phyloP scores from a whole-genome alignment of 2,329 filamentous ascomycete genomes.

The Paraconiothyrium sp. region DNA sequence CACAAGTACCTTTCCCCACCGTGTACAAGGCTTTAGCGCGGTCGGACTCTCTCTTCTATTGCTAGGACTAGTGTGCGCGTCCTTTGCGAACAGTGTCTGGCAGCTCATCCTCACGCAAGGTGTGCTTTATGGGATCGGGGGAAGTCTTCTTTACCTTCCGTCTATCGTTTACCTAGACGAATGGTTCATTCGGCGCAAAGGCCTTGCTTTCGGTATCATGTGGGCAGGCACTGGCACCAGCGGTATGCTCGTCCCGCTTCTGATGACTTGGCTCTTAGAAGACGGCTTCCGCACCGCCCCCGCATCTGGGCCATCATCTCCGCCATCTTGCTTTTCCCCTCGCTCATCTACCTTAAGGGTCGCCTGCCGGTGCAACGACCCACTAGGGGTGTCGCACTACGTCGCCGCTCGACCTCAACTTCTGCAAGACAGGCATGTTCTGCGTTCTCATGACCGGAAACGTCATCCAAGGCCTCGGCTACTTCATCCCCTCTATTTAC shows the following conservation, averaged over 20 bases:
- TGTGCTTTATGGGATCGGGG: conserved; percentile 52
- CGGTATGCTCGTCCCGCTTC: conserved; percentile 56
- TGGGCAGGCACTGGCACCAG: conserved; percentile 56
- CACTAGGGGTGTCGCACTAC: conserved; percentile 24
- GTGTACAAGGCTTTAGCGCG: conserved; percentile 36
- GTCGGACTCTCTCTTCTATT: conserved; percentile 44
- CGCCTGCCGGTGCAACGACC: conserved; percentile 47
- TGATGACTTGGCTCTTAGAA: conserved; percentile 50
- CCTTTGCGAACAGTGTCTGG: conserved; percentile 40
- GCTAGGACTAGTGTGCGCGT: conserved; percentile 27
- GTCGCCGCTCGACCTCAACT: conserved; percentile 43
- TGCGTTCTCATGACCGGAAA: conserved; percentile 47
- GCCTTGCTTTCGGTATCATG: conserved; percentile 69
- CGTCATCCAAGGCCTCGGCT: conserved; percentile 47
- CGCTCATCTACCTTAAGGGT: conserved; percentile 48
- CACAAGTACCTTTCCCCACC: conserved; percentile 33
- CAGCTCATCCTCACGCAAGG: conserved; percentile 51
- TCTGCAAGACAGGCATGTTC: conserved; percentile 39
- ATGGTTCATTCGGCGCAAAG: conserved; percentile 67
- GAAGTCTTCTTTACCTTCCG: conserved; percentile 58
- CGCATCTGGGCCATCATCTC: conserved; percentile 47
- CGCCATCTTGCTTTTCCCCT: conserved; percentile 39
- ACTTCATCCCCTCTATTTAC: conserved; percentile 51
- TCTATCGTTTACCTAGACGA: conserved; percentile 65
- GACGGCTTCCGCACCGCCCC: conserved; percentile 51